Conservation (phyloP, 2,329 filamentous ascomycete species). For the Colletotrichum tropicale region DNA sequence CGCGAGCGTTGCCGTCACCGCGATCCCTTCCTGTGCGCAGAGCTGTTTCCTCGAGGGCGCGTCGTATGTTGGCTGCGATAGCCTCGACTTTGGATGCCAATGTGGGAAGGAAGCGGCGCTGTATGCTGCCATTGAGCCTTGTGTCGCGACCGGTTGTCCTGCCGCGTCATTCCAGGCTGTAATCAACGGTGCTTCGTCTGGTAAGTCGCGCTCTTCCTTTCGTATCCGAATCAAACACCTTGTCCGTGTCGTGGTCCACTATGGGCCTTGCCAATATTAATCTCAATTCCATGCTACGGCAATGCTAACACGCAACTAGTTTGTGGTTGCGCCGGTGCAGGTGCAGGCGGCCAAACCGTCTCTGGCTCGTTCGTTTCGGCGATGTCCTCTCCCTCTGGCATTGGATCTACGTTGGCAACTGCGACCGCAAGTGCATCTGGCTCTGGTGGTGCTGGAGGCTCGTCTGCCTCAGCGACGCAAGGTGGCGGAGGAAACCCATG, state of each 20-base stretch:
- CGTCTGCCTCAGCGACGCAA: not conserved
- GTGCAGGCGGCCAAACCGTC: not conserved
- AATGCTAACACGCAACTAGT: not conserved
- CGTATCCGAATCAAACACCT: no score
- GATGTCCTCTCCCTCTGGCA: not conserved
- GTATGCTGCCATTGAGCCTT: constrained; percentile 28
- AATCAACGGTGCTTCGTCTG: constrained; percentile 26
- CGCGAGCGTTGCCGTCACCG: constrained; percentile 27
- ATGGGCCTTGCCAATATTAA: no score
- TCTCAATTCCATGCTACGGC: rapidly evolving
- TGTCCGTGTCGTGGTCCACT: no score
- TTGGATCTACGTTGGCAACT: not conserved
- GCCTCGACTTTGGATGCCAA: constrained; percentile 30
- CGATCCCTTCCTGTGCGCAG: constrained; percentile 30
- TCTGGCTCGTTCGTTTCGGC: constrained; percentile 5
- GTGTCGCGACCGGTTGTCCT: constrained; percentile 29
- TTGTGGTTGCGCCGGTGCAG: constrained; percentile 9
- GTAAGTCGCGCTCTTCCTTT: not conserved
- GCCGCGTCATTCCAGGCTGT: constrained; percentile 26
- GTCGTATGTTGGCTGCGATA: constrained; percentile 28
- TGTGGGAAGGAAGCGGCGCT: constrained; percentile 27
- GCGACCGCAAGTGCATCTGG: not conserved
- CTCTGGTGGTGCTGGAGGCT: not conserved
- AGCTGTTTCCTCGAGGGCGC: constrained; percentile 30
- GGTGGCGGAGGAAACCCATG: not conserved